phyloP scores from a whole-genome alignment of 352 stramenopile species.

The Phytophthora pisi region DNA sequence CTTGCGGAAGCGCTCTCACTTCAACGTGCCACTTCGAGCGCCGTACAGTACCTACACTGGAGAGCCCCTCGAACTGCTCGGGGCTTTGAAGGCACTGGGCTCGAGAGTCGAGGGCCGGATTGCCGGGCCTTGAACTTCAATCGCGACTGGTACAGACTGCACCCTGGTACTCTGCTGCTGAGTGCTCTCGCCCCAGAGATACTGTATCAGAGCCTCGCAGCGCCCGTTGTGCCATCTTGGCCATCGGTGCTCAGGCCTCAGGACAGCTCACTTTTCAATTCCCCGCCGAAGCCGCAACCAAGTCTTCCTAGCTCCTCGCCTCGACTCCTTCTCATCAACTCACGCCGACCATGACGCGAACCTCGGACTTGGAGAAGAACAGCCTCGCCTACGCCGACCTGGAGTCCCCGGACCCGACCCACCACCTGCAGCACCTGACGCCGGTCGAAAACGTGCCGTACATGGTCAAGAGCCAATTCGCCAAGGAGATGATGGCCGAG shows the following conservation, averaged over 20 bases:
- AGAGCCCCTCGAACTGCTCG: not conserved
- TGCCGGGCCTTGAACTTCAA: slow-evolving; percentile 19
- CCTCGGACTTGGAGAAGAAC: slow-evolving; percentile 32
- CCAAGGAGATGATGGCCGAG: slow-evolving; percentile 45
- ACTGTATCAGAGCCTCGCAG: not conserved
- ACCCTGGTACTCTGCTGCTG: slow-evolving; percentile 4
- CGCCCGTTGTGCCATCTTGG: not conserved
- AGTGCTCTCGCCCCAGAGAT: not conserved
- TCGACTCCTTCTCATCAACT: not conserved
- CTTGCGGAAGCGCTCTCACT: slow-evolving; percentile 13
- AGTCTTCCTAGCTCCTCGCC: slow-evolving; percentile 4
- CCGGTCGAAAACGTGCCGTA: slow-evolving; percentile 28
- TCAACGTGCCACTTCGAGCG: slow-evolving; percentile 26
- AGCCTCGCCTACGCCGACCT: slow-evolving; percentile 25
- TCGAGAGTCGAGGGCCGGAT: not conserved
- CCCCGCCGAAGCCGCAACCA: slow-evolving; percentile 11
- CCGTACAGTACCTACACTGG: slow-evolving; percentile 16
- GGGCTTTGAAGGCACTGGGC: not conserved
- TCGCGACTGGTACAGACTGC: not conserved
- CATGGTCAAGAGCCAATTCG: slow-evolving; percentile 45
- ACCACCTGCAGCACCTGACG: slow-evolving; percentile 24
- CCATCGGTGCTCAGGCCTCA: not conserved
- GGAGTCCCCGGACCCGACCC: slow-evolving; percentile 16
- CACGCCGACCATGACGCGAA: slow-evolving; percentile 15
- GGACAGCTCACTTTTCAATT: slow-evolving; percentile 31